Percentiles rank a stretch among this genome's conserved stretches.
Conservation (phyloP, 2,329 filamentous ascomycete genomes). For the Sporothrix inflata region DNA sequence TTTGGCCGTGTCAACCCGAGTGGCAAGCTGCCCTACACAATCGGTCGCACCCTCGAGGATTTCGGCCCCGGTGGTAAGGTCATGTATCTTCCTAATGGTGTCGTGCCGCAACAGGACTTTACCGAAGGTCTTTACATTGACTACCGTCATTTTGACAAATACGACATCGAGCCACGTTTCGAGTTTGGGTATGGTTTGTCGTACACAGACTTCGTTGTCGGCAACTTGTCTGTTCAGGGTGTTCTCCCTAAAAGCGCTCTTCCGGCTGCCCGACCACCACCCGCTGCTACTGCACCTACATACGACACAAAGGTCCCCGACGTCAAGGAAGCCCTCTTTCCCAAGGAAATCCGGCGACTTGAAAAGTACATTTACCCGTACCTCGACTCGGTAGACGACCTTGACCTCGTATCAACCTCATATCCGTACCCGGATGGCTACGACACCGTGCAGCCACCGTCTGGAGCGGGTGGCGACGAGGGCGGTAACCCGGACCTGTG, state of each 20-base stretch:
- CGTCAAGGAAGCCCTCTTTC: conserved; percentile 62
- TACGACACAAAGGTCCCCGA: conserved; percentile 61
- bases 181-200: conserved; percentile 86
- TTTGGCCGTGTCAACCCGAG: conserved; percentile 75
- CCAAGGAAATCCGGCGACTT: conserved; percentile 58
- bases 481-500: conserved; percentile 70
- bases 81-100: conserved; percentile 68
- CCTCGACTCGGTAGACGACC: conserved; percentile 55
- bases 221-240: conserved; percentile 52
- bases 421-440: conserved; percentile 62
- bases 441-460: conserved; percentile 52
- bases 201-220: conserved; percentile 74
- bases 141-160: conserved; percentile 85
- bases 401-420: conserved; percentile 44
- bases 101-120: conserved; percentile 81
- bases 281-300: conserved; percentile 52
- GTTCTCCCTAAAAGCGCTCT: conserved; percentile 52
- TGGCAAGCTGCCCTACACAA: conserved; percentile 86
- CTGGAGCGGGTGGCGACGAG: conserved; percentile 69
- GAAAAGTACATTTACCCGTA: conserved; percentile 77
- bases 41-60: conserved; percentile 73
- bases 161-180: conserved; percentile 73
- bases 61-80: conserved; percentile 75
- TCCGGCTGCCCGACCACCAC: conserved; percentile 46
- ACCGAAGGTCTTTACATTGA: conserved; percentile 83